A percentile compares a stretch with the other conserved stretches of the same genome.
Conservation (phyloP, 306 rosid genomes). For the Dicorynia guianensis region DNA sequence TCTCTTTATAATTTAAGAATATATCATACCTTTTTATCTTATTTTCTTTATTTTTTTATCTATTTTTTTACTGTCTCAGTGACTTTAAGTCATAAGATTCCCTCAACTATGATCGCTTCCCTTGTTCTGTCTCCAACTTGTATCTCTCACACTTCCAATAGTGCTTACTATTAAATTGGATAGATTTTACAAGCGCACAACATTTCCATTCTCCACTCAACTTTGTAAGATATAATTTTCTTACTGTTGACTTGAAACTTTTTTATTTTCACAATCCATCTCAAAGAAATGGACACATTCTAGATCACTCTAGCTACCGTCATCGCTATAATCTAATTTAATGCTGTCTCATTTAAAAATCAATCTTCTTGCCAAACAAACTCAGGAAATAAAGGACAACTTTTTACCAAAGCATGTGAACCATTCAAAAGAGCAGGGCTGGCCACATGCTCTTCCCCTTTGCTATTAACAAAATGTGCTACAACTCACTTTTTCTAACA, state of each 20-base stretch:
- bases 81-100: no score
- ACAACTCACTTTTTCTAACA: slow-evolving; percentile 36
- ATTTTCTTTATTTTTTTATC: no score
- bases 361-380: slow-evolving; percentile 33
- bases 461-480: slow-evolving; percentile 25
- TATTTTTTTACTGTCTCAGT: no score
- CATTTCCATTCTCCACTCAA: neutral
- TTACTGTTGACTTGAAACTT: neutral
- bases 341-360: slow-evolving; percentile 38
- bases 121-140: no score
- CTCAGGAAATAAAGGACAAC: slow-evolving; percentile 33
- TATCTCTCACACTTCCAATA: no score
- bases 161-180: neutral
- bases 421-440: slow-evolving; percentile 56
- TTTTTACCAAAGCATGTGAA: slow-evolving; percentile 56
- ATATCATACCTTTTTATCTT: no score
- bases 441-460: slow-evolving; percentile 60
- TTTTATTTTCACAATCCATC: neutral
- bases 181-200: neutral
- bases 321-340: slow-evolving; percentile 43
- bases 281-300: slow-evolving; percentile 18
- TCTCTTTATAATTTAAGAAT: no score
- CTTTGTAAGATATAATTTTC: neutral
- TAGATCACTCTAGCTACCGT: slow-evolving; percentile 38
- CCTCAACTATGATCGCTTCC: no score